Base-by-base conservation (phyloP, 306 rosid species). In the Castanea sativa region DNA sequence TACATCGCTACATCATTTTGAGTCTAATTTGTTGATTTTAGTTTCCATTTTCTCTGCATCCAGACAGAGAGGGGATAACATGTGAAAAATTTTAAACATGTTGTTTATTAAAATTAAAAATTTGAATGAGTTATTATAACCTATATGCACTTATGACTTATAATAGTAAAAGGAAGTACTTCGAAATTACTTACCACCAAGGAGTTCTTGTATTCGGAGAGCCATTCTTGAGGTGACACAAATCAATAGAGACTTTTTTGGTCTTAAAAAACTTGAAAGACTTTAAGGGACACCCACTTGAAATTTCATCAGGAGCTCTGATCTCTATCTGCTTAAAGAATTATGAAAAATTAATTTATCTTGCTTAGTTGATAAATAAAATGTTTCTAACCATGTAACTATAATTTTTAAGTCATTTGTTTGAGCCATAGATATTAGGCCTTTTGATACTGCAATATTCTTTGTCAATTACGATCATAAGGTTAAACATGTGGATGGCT, bases 241-340 rank as follows among this genome's bases (percentile, higher is more conserved):
- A 82, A 73, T 79, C 85, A 1, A 92, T 83, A 27, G 83, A 49
- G 58, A 87, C 83, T 80, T 78, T 55, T 86, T 82, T 90, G 61
- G 94, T 89, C 90, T 86, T 86, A 27, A 80, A 81, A 81, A 88
- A 88, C 86, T 86, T 91, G 86, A 91, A 91, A 67, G 94, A 83
- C 75, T 93, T 88, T 29, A 91, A 60, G 30, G 97, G 97, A 74
- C 98, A 93, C 19, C 88, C 90, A 64, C 82, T 80, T 30, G 89
- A 79, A 58, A 84, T 76, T 80, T 82, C 85, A 73, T 83, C 82
- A 29, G 88, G 88, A 85, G 85, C 92, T 73, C 67, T 75, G 19
- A 89, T 75, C 81, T 88, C 97, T 53, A 88, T 87, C 96, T 93
- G 52, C 55, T 79, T 30, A 45, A 73, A 65, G 65, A 49, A 67